Evolutionary conservation across 202 grass and related monocot genomes (phyloP), one percentile per base, ranked within the genome.

Genomic region (Cymbopogon flexuosus): DNA sequence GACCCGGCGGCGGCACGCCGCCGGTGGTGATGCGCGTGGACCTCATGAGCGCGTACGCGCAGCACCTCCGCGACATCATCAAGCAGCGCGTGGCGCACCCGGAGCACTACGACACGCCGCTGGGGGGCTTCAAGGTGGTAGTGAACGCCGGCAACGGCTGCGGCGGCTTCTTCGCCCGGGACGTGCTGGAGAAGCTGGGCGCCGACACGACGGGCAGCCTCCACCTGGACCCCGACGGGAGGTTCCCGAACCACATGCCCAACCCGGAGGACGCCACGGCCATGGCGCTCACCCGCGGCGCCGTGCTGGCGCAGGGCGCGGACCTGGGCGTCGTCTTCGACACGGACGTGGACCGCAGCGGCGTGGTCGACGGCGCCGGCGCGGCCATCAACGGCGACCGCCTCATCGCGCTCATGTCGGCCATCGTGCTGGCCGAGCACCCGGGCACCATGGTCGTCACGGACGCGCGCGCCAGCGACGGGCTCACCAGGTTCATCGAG

Each of bases 61-160:
- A 87, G 79, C 93, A 93, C 80, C 86, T 93, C 34, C 82, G 90
- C 10, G 66, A 82, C 57, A 88, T 89, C 43, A 97, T 97, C 75
- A 91, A 75, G 75, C 76, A 89, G 72, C 84, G 84, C 39, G 79
- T 93, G 5, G 88, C 91, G 19, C 93, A 97, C 79, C 93, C 90
- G 7, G 62, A 67, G 3, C 72, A 91, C 46, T 79, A 79, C 65
- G 59, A 93, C 68, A 77, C 78, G 21, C 93, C 93, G 4, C 88
- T 93, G 0, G 51, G 84, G 18, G 90, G 82, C 15, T 89, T 97
- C 61, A 89, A 89, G 63, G 70, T 97, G 2, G 85, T 93, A 52
- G 93, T 97, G 23, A 97, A 97, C 69, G 88, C 93, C 4, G 93
- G 88, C 70, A 97, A 97, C 49, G 93, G 93, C 15, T 93, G 90